A percentile compares a stretch with the other conserved stretches of the same genome.
Evolutionary conservation across 1,284 basidiomycete species (phyloP).

Genomic region (Moniliophthora roreri): DNA sequence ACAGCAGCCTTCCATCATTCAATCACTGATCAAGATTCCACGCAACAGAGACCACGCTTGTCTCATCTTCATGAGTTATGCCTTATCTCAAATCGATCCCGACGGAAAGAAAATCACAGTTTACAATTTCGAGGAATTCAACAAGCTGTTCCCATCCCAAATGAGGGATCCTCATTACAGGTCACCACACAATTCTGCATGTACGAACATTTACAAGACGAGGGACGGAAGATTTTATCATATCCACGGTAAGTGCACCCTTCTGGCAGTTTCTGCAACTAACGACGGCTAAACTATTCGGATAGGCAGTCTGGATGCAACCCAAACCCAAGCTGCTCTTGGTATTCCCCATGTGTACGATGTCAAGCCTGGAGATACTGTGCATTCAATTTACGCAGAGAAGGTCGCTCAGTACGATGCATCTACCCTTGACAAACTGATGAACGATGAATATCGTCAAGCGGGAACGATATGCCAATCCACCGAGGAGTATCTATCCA

Average conservation of each 20-base stretch:
- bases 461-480: constrained; percentile 13
- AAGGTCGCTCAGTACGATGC: neutral
- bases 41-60: constrained; percentile 7
- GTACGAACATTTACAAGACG: constrained; percentile 13
- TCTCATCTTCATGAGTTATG: constrained; percentile 9
- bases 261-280: neutral
- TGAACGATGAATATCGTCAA: constrained; percentile 8
- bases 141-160: neutral
- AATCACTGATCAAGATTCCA: too few relatives aligned
- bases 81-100: constrained; percentile 6
- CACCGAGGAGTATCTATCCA: constrained; percentile 9
- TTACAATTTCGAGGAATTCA: neutral
- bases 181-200: neutral
- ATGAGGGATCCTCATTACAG: neutral
- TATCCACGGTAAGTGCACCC: constrained; percentile 3
- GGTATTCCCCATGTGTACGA: neutral
- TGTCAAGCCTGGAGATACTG: neutral
- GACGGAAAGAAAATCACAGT: neutral
- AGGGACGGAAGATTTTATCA: constrained; percentile 16
- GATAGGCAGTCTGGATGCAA: constrained; percentile 6
- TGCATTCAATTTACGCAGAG: neutral
- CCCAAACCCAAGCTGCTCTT: neutral
- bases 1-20: neutral
- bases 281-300: neutral
- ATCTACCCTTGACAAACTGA: constrained; percentile 2